A percentile compares a stretch with the other conserved stretches of the same genome.
Conservation (phyloP, 2,329 filamentous ascomycete genomes). For the Metarhizium album region DNA sequence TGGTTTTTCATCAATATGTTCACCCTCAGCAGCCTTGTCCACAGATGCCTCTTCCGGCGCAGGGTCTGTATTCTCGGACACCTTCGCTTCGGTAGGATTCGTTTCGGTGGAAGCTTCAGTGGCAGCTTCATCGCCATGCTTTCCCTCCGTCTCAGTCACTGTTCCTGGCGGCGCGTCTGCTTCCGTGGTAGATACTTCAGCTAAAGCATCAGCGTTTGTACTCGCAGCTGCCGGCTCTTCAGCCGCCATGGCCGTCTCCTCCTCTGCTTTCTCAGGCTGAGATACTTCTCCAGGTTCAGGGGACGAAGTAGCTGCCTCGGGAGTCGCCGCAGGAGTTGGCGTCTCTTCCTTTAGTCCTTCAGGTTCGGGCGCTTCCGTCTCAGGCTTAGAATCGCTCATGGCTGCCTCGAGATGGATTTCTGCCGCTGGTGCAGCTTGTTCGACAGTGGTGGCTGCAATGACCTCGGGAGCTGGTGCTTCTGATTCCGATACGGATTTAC, state of each 20-base stretch:
- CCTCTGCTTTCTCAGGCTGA: neutral
- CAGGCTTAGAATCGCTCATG: no score
- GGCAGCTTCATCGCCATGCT: neutral
- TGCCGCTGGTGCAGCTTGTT: no score
- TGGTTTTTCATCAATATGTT: neutral
- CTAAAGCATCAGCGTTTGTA: neutral
- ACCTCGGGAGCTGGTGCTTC: neutral
- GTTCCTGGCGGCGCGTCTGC: neutral
- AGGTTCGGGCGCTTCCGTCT: no score
- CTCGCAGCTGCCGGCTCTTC: neutral
- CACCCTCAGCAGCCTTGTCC: neutral
- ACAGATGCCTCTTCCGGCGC: neutral
- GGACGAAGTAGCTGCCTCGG: no score
- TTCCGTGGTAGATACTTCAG: neutral
- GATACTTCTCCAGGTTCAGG: neutral
- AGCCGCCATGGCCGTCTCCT: neutral
- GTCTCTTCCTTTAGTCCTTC: no score
- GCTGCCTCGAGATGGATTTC: no score
- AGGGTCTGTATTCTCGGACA: neutral
- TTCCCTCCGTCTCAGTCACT: neutral
- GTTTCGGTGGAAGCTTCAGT: neutral
- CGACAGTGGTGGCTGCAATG: neutral
- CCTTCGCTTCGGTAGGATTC: neutral
- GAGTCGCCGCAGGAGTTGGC: no score
- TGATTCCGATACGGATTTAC: no score